Percentiles rank a stretch among this genome's conserved stretches.
Conservation (phyloP, 78 protist species). For the Dictyostelium capitatum region DNA sequence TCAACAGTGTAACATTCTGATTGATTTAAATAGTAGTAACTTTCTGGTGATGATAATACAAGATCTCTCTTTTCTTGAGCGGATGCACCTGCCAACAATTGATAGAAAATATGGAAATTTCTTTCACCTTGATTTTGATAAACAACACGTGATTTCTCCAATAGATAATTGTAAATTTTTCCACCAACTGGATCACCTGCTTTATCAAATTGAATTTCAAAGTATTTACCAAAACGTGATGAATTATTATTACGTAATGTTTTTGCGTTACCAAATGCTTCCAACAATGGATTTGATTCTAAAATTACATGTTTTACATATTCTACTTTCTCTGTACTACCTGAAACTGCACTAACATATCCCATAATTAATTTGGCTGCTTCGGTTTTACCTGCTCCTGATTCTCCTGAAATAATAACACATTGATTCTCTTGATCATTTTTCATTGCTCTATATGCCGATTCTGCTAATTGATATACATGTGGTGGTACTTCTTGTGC, state of each 20-base stretch:
- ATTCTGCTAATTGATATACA: conserved; percentile 94
- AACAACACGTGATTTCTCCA: conserved; percentile 92
- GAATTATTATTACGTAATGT: conserved; percentile 96
- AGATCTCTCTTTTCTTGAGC: conserved; percentile 53
- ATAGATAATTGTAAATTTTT: conserved; percentile 82
- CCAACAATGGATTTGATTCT: conserved; percentile 95
- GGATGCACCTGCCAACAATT: conserved; percentile 84
- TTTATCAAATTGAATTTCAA: conserved; percentile 89
- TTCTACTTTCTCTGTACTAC: conserved; percentile 85
- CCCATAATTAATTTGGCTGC: conserved; percentile 95
- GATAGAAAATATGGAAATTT: conserved; percentile 96
- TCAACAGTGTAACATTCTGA: conserved; percentile 75
- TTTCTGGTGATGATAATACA: conserved; percentile 74
- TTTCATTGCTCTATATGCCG: conserved; percentile 84
- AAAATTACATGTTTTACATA: conserved; percentile 79
- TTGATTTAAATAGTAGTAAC: conserved; percentile 84
- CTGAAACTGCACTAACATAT: conserved; percentile 92
- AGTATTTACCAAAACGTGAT: conserved; percentile 93
- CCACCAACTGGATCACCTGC: conserved; percentile 95
- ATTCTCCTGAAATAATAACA: conserved; percentile 95
- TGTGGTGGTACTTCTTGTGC: conserved; percentile 93
- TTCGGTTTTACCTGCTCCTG: conserved; percentile 98
- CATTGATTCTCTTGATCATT: conserved; percentile 89
- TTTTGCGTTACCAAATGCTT: conserved; percentile 98
- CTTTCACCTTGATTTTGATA: conserved; percentile 91